Base-by-base conservation (phyloP, 768 basidiomycete genomes). In the Boletus edulis region DNA sequence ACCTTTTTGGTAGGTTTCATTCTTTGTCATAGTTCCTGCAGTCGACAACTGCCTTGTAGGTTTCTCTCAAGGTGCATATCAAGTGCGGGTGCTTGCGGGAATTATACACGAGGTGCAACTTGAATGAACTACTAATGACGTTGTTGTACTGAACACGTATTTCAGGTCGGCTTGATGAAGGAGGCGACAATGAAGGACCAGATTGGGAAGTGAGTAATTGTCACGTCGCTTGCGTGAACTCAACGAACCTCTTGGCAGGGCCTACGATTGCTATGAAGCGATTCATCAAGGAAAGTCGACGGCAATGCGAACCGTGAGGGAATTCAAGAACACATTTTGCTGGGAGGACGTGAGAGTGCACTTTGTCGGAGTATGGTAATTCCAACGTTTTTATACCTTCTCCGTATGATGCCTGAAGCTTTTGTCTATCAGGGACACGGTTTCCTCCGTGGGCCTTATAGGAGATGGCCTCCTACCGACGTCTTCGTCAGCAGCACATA, bases 11-110 rank as follows among this genome's bases (percentile, higher is more conserved):
- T 73, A 20, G 0, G 59, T 35, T 32, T 12, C 17, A 20, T 22
- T 5, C 5, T 37, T 24, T 38, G 13, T 14, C 22, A 10, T 5
- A 6, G 0, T 9, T 12, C 17, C 29, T 9, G 27, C 5, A 20
- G 18, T 14, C 31, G 8, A 40, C 27, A 1, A 22, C 41, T 3
- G 0, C 18, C 5, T 13, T 32, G 0, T 37, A 72, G 71, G 71
- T 13, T 80, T 80, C 51, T 78, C 78, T 32, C 69, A 75, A n/a
- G 77, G 78, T 20, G 73, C 75, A 34, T 75, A 74, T 58, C 70
- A 74, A 48, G 73, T 73, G 0, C 67, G 76, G 10, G 71, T 70
- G 2, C 66, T 76, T 12, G 71, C 76, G 0, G 77, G 66, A 10
- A 77, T 78, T 76, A 65, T 77, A 9, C 49, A 74, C 17, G 67